Evolutionary conservation across 2,329 filamentous ascomycete genomes (phyloP), one percentile per base, ranked within the genome.

Genomic region (Cordyceps tenuipes): DNA sequence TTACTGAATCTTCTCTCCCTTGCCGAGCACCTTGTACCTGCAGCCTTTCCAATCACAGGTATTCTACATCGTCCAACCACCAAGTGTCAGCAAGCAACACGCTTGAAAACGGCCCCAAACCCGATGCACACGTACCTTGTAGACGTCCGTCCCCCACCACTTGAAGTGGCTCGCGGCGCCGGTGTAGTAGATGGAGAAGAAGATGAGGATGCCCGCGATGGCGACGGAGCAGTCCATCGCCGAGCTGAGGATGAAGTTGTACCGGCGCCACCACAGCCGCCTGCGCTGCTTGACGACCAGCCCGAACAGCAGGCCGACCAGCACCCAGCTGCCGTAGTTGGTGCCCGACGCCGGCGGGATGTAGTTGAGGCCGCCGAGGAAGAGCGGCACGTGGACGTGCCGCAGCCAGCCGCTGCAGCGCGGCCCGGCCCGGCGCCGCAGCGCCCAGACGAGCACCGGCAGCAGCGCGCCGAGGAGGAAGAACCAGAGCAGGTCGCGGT

Each of bases 381-480:
- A 70, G 1, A 72, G 50, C 2, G 70, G 70, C 0, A 71, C 61
- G 19, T 72, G 69, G 4, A 72, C 44, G 60, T 67, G 69, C 12
- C 65, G 62, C 23, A 71, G n/a, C 66, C 67, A 70, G 15, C 59
- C n/a, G n/a, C n/a, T 57, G 3, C 61, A 57, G 8, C 63, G 62
- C 8, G 68, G 68, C 48, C 70, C 71, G 2, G 55, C 61, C 15
- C 55, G 64, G 13, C 51, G 63, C 41, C 64, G 64, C 7, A 68
- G 39, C n/a, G 77, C 51, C 65, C 76, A 82, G 62, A 82, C 74
- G 1, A 73, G 36, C 1, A 82, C 62, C 0, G 82, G 82, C 0
- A 81, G 67, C 2, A 77, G 21, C 5, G 75, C 74, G 0, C 82
- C 82, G 1, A 80, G 70, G 21, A 83, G 70, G 71, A 79, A 85